Base-by-base conservation (phyloP, 176 grass and related monocot species). In the Oryza glumipatula region DNA sequence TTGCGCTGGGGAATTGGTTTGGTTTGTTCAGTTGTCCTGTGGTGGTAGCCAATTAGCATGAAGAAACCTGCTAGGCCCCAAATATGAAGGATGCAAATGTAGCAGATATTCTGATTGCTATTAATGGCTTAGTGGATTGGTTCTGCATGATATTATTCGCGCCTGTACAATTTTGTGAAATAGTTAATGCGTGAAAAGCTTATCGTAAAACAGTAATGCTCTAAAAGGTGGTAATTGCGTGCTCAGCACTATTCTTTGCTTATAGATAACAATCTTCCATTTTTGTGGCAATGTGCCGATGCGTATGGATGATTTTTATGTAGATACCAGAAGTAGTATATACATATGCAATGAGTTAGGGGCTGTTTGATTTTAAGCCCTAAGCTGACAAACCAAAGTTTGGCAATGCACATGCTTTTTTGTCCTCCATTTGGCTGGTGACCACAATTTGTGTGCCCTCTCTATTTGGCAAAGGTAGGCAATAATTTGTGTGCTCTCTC, bases 61-160 rank as follows among this genome's bases (percentile, higher is more conserved):
- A 17, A 33, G 10, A 16, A 16, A 19, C 45, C 38, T 16, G 23
- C 76, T 63, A 32, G 35, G 48, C 45, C 61, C 46, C 6, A 13
- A 3, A 36, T 60, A 19, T 60, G 56, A 64, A 63, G 2, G 3
- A 35, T 64, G 38, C 75, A 64, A 60, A 69, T 70, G 65, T 43
- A 56, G 38, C 54, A 19, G 63, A 76, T 43, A 41, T 17, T 74
- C 66, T 67, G 23, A 63, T 66, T 86, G 44, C n/a, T 49, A 23
- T 23, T 63, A 73, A 66, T 67, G 44, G 22, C 14, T 32, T 43
- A 17, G 38, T 26, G 15, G 14, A 56, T 54, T 7, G 17, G 11
- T 61, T 12, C 17, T 56, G 16, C 16, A 7, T 19, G 52, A 19
- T 21, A 21, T 58, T 21, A 21, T 58, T 58, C 1, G 54, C 6